phyloP scores from a whole-genome alignment of 2,329 filamentous ascomycete genomes.

The Tolypocladium pustulatum region DNA sequence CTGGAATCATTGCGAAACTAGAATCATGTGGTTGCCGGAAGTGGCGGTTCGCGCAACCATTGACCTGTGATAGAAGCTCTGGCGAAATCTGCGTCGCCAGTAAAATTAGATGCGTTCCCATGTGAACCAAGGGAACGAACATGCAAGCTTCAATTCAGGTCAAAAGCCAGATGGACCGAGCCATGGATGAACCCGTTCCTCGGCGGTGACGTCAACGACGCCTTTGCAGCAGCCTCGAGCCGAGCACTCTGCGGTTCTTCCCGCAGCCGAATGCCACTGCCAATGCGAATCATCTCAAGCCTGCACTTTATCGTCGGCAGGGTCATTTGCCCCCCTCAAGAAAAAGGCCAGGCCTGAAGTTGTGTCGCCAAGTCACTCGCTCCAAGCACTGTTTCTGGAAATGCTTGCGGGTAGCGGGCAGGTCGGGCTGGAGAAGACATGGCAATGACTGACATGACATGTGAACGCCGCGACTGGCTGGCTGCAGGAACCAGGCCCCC shows the following conservation, averaged over 20 bases:
- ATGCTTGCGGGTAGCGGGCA: background rate
- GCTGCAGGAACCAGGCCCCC: slow-evolving; percentile 1
- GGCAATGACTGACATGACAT: background rate
- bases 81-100: background rate
- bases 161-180: background rate
- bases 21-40: background rate
- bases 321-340: background rate
- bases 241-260: background rate
- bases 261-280: background rate
- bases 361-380: background rate
- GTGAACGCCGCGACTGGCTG: background rate
- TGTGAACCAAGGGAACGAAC: background rate
- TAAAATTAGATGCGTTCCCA: background rate
- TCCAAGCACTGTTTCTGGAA: background rate
- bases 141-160: background rate
- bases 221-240: background rate
- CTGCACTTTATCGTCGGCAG: background rate
- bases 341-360: background rate
- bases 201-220: background rate
- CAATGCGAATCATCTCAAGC: background rate
- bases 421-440: background rate
- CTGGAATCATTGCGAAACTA: background rate
- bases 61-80: background rate
- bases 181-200: background rate
- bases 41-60: background rate